Percentiles rank a stretch among this genome's conserved stretches.
These are phyloP conservation scores for Penicillium argentinense DNA, from an alignment of 495 filamentous ascomycete species.

Conservation along the genomic window DNA sequence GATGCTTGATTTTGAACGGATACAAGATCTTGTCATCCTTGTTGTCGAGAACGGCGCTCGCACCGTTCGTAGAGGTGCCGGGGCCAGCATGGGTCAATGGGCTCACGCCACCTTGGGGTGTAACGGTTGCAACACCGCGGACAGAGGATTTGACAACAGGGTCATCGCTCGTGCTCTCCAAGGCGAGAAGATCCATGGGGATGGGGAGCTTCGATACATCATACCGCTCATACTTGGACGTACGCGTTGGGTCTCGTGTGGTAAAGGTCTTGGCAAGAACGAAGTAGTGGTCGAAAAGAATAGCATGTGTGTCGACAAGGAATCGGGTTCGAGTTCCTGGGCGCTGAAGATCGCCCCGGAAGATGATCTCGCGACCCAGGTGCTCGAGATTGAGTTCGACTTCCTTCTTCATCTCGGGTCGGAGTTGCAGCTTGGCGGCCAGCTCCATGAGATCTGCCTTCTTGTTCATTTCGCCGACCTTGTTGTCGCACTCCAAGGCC, in stretches of 20 bases:
- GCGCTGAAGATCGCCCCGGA: constrained; percentile 85
- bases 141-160: constrained; percentile 78
- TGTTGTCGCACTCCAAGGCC: constrained; percentile 87
- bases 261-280: constrained; percentile 82
- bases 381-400: constrained; percentile 91
- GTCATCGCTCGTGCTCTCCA: constrained; percentile 90
- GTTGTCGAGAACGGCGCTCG: constrained; percentile 53
- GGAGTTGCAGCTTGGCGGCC: constrained; percentile 73
- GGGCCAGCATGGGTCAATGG: constrained; percentile 66
- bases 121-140: constrained; percentile 67
- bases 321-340: constrained; percentile 79
- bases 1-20: constrained; percentile 94
- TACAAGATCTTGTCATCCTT: constrained; percentile 83
- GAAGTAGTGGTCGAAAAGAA: constrained; percentile 96
- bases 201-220: constrained; percentile 97
- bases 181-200: constrained; percentile 90
- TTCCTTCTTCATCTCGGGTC: constrained; percentile 77
- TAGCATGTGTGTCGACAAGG: constrained; percentile 87
- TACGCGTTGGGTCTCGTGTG: constrained; percentile 61
- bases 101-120: constrained; percentile 47
- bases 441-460: constrained; percentile 89
- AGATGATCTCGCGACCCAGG: constrained; percentile 84
- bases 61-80: constrained; percentile 45
- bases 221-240: constrained; percentile 77
- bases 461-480: constrained; percentile 91